Evolutionary conservation across 2,329 filamentous ascomycete genomes (phyloP).

Genomic region (Aspergillus candidus): DNA sequence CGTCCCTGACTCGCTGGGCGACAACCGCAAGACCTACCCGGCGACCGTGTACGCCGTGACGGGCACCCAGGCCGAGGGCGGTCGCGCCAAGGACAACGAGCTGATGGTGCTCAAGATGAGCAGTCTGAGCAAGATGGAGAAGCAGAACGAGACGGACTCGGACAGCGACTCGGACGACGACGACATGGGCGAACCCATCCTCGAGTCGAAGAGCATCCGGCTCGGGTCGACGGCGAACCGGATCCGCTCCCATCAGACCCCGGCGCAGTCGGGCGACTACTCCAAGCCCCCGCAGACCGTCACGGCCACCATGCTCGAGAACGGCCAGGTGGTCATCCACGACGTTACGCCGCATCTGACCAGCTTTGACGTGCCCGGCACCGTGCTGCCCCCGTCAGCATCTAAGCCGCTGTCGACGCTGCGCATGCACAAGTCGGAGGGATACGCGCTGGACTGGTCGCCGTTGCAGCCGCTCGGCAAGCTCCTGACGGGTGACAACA

Average conservation of each 20-base stretch:
- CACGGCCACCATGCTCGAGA: slow-evolving; percentile 89
- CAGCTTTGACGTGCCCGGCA: slow-evolving; percentile 85
- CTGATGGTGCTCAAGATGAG: slow-evolving; percentile 96
- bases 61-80: slow-evolving; percentile 81
- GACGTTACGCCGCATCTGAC: slow-evolving; percentile 84
- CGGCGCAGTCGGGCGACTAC: slow-evolving; percentile 56
- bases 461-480: slow-evolving; percentile 72
- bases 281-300: slow-evolving; percentile 71
- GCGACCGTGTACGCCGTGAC: slow-evolving; percentile 92
- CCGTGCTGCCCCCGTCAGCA: slow-evolving; percentile 69
- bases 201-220: slow-evolving; percentile 87
- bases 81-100: slow-evolving; percentile 76
- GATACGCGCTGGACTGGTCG: slow-evolving; percentile 97
- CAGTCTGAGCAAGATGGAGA: slow-evolving; percentile 80
- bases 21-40: slow-evolving; percentile 87
- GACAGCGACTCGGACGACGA: slow-evolving; percentile 69
- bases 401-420: slow-evolving; percentile 86
- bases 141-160: slow-evolving; percentile 60
- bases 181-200: slow-evolving; percentile 75
- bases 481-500: slow-evolving; percentile 84
- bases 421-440: slow-evolving; percentile 85
- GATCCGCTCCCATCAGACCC: slow-evolving; percentile 77
- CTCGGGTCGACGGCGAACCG: slow-evolving; percentile 86
- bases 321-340: slow-evolving; percentile 81
- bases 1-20: slow-evolving; percentile 75